Conservation (phyloP, 352 stramenopile species). For the Nannochloropsis limnetica region DNA sequence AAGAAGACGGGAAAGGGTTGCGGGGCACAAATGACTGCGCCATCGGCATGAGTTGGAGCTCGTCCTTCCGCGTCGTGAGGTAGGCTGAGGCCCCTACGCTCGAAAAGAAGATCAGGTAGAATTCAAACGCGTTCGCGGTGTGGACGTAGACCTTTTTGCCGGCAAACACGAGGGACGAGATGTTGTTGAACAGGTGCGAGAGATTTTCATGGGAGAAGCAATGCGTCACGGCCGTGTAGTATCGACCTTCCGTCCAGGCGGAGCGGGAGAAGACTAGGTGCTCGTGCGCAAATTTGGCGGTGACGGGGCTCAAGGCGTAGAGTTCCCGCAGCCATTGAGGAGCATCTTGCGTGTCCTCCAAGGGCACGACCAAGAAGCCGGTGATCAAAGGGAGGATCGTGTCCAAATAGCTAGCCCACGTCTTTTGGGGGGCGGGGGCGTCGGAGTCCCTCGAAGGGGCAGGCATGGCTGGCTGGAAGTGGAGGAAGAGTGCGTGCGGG, state of each 20-base stretch:
- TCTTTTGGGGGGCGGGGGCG: background rate
- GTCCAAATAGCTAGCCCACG: constrained; percentile 7
- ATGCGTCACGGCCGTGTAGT: background rate
- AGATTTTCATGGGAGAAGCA: constrained; percentile 6
- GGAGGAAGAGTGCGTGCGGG: background rate
- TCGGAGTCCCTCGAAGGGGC: background rate
- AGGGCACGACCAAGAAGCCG: constrained; percentile 8
- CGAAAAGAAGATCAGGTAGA: constrained; percentile 26
- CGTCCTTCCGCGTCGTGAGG: background rate
- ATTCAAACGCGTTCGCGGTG: background rate
- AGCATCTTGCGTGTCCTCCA: background rate
- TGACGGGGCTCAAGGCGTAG: background rate
- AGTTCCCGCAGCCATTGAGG: constrained; percentile 28
- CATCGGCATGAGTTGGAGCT: constrained; percentile 28
- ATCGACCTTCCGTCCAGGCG: background rate
- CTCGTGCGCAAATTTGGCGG: constrained; percentile 15
- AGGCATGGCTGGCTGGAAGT: background rate
- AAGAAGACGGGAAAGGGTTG: constrained; percentile 26
- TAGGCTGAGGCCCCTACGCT: background rate
- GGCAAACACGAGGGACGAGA: background rate
- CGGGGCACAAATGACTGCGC: background rate
- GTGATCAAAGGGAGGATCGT: background rate
- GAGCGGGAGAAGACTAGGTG: constrained; percentile 16
- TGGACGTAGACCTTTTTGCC: background rate
- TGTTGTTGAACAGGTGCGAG: constrained; percentile 5